Evolutionary conservation across 2,329 filamentous ascomycete species (phyloP), one percentile per base, ranked within the genome.

Genomic region (Helotiales sp.): DNA sequence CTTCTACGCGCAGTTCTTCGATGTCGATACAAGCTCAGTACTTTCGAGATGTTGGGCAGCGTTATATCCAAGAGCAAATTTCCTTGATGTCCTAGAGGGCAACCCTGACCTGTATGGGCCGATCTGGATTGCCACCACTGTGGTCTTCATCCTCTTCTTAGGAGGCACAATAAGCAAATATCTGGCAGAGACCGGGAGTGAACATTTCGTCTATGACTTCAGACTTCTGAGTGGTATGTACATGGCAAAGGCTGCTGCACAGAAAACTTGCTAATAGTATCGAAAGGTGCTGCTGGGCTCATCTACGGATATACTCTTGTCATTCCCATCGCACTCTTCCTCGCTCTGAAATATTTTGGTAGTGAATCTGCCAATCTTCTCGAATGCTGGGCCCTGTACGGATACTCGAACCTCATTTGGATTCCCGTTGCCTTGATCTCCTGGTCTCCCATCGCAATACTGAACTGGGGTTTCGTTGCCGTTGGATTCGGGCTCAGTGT

Each of bases 1-100:
- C 66, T 99, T 97, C 84, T 99, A 99, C 83, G 89, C 93, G 64
- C 96, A 97, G 82, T 98, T 96, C 87, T 99, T 99, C 82, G 96
- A 99, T 78, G 95, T 99, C 71, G 96, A 99, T 81, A 98, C 96
- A 1, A 90, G 87, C 68, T 92, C 96, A 62, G 94, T 99, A 22
- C 82, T 97, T 64, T 86, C 90, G 76, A 91, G 96, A 72, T 98
- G 96, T 81, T 90, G 89, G 80, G 91, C 93, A 1, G 90, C 95
- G n/a, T 83, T 98, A 45, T 97, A 91, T 80, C 96, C 96, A 54
- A 90, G 93, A 70, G 91, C 91, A 66, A 97, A 97, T 83, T 99
- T 99, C 81, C 89, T 99, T 70, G 96, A 99, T 77, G 93, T 98
- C 40, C 86, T 99, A 30, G 96, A 99, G 78, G 96, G 96, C 22